Conservation (phyloP, 2,329 filamentous ascomycete genomes). For the Coleophoma crateriformis region DNA sequence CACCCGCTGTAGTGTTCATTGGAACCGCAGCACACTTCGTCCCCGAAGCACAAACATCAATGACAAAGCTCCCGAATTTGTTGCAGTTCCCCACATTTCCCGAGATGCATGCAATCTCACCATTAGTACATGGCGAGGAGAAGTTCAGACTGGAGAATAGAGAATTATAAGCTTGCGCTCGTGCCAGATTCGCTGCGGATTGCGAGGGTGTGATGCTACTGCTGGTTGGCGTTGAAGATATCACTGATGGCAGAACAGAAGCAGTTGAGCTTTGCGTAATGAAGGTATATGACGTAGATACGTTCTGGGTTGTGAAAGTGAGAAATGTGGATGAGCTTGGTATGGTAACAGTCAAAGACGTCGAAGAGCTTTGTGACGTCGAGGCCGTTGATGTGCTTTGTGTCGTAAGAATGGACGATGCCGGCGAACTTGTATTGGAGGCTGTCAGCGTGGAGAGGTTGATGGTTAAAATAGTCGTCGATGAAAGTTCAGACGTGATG, state of each 20-base stretch:
- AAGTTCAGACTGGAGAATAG: slow-evolving; percentile 23
- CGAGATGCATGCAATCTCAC: slow-evolving; percentile 47
- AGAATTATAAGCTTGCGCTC: slow-evolving; percentile 19
- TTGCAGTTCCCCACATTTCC: slow-evolving; percentile 44
- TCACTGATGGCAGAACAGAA: not conserved
- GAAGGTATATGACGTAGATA: no score
- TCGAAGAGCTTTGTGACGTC: not conserved
- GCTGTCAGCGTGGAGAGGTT: slow-evolving; percentile 3
- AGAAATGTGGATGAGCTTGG: not conserved
- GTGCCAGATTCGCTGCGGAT: slow-evolving; percentile 24
- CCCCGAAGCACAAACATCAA: slow-evolving; percentile 30
- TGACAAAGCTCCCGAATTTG: slow-evolving; percentile 33
- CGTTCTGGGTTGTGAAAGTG: no score
- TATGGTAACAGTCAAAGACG: not conserved
- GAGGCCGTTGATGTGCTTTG: not conserved
- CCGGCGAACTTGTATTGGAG: not conserved
- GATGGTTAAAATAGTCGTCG: slow-evolving; percentile 6
- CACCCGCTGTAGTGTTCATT: slow-evolving; percentile 40
- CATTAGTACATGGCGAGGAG: slow-evolving; percentile 38
- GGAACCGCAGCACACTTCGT: slow-evolving; percentile 48
- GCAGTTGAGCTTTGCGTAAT: not conserved
- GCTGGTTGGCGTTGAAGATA: slow-evolving; percentile 5
- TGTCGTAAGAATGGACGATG: no score
- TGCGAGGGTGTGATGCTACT: slow-evolving; percentile 12
- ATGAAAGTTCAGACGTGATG: slow-evolving; percentile 1